These are phyloP conservation scores for Saccharomyces hybrid DNA, from an alignment of 1,139 yeast genomes.

Conservation along the genomic window DNA sequence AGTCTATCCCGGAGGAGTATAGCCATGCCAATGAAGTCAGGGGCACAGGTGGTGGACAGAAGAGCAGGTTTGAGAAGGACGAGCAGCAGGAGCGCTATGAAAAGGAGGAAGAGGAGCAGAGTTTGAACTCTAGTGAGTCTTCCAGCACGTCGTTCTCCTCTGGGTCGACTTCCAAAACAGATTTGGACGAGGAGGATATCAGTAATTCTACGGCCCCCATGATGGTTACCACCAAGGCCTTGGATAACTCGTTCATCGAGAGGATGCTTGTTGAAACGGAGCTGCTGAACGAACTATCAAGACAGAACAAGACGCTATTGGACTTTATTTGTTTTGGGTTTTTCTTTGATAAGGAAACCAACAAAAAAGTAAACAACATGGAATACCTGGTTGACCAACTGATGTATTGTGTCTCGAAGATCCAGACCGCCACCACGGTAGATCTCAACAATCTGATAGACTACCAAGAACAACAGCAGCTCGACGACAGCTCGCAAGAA, in stretches of 20 bases:
- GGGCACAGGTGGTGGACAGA: neutral
- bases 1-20: neutral
- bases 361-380: conserved; percentile 38
- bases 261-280: conserved; percentile 57
- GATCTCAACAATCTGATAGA: neutral
- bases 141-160: neutral
- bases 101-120: conserved; percentile 1
- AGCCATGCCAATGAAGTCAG: neutral
- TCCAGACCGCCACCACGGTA: conserved; percentile 10
- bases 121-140: neutral
- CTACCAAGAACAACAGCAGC: neutral
- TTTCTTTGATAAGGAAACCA: conserved; percentile 22
- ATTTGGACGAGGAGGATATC: conserved; percentile 32
- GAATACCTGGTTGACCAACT: conserved; percentile 27
- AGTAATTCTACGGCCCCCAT: conserved; percentile 10
- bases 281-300: conserved; percentile 45
- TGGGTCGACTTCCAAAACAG: conserved; percentile 28
- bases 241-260: conserved; percentile 56
- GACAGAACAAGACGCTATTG: conserved; percentile 41
- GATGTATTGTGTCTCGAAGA: conserved; percentile 9
- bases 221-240: conserved; percentile 34
- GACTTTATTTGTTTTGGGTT: conserved; percentile 43
- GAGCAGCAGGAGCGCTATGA: neutral
- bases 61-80: neutral
- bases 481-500: neutral